Evolutionary conservation across 2,329 filamentous ascomycete genomes (phyloP).

Genomic region (Fusarium illudens): DNA sequence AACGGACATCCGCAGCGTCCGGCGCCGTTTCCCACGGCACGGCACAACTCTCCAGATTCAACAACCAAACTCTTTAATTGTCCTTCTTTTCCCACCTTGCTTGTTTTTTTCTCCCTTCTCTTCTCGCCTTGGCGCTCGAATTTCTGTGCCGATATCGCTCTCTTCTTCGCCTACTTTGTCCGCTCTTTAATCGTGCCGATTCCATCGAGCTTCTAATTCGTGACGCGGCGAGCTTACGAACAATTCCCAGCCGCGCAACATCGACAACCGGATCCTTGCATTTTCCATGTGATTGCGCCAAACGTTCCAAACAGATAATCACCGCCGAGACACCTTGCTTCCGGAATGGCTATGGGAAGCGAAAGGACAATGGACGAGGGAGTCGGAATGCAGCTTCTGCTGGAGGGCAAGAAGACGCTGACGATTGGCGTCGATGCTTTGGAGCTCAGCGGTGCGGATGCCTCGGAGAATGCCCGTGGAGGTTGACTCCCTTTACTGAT

Average conservation of each 20-base stretch:
- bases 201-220: not conserved
- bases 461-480: slow-evolving; percentile 6
- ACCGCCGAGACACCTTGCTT: not conserved
- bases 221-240: not conserved
- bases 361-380: slow-evolving; percentile 33
- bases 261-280: slow-evolving; percentile 3
- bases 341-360: slow-evolving; percentile 13
- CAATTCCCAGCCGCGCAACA: not conserved
- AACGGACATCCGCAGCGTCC: slow-evolving; percentile 24
- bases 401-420: slow-evolving; percentile 46
- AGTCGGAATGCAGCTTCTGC: slow-evolving; percentile 41
- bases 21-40: not conserved
- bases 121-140: not conserved
- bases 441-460: slow-evolving; percentile 47
- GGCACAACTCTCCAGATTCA: not conserved
- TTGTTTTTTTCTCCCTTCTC: not conserved
- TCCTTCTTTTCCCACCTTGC: slow-evolving; percentile 1
- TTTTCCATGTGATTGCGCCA: slow-evolving; percentile 1
- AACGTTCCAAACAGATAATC: not conserved
- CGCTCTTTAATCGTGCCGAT: not conserved
- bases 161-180: not conserved
- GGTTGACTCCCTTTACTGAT: slow-evolving; percentile 20
- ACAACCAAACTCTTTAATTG: not conserved
- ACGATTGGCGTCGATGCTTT: slow-evolving; percentile 45
- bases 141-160: not conserved